Evolutionary conservation across 805 yeast species (phyloP).

Genomic region (Pichia paraexigua): DNA sequence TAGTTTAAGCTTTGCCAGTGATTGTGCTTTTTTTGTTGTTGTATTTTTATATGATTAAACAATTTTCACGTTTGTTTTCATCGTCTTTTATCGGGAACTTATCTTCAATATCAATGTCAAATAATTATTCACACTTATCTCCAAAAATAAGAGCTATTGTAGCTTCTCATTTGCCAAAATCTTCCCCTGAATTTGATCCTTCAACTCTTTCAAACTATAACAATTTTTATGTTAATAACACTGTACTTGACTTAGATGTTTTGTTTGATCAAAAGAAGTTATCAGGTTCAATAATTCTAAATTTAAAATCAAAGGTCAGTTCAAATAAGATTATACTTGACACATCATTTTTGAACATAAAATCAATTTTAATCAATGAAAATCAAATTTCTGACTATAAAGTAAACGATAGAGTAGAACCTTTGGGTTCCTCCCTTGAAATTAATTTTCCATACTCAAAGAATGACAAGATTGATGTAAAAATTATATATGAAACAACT

Average conservation of each 20-base stretch:
- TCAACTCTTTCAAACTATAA: conserved; percentile 73
- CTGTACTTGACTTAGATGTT: conserved; percentile 46
- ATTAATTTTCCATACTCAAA: conserved; percentile 22
- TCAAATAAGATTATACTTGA: conserved; percentile 48
- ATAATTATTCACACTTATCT: conserved; percentile 23
- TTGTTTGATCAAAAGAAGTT: conserved; percentile 46
- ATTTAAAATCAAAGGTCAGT: conserved; percentile 30
- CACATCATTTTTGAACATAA: conserved; percentile 52
- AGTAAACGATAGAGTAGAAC: conserved; percentile 37
- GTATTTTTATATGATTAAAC: background rate
- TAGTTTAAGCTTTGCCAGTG: background rate
- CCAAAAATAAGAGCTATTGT: conserved; percentile 20
- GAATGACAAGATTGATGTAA: conserved; percentile 20
- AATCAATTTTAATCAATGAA: conserved; percentile 36
- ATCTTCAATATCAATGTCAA: background rate
- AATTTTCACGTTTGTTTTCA: background rate
- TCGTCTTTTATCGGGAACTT: background rate
- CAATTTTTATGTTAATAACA: conserved; percentile 41
- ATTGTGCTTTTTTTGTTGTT: background rate
- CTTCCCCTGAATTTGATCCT: conserved; percentile 56
- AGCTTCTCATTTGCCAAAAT: conserved; percentile 27
- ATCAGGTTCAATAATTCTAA: conserved; percentile 46
- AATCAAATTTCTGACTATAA: conserved; percentile 21
- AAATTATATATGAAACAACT: conserved; percentile 61
- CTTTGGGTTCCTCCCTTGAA: conserved; percentile 52